phyloP scores from a whole-genome alignment of 345 rosid genomes.

The Camelina neglecta region DNA sequence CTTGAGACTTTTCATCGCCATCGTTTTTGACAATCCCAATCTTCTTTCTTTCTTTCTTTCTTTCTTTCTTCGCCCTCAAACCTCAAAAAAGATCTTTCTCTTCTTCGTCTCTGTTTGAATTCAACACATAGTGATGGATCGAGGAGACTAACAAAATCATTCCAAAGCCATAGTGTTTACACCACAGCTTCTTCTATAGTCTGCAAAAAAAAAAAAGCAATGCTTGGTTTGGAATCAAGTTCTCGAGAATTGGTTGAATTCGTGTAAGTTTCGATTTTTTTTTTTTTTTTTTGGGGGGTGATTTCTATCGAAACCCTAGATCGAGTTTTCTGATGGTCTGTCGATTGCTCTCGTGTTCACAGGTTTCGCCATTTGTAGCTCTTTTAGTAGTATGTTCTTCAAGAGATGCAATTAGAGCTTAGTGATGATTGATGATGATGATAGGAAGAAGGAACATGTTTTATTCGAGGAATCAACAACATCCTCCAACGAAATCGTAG shows the following conservation, averaged over 20 bases:
- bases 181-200: not conserved
- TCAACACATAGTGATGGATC: constrained; percentile 24
- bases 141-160: not conserved
- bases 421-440: constrained; percentile 80
- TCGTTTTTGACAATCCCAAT: constrained; percentile 20
- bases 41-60: not conserved
- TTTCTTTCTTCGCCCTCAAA: not conserved
- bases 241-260: constrained; percentile 31
- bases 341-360: not conserved
- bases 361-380: constrained; percentile 29
- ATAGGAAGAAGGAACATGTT: constrained; percentile 66
- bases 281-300: not conserved
- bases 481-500: constrained; percentile 69
- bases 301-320: not conserved
- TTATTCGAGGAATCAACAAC: constrained; percentile 63
- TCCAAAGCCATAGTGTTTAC: not conserved
- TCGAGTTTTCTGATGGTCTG: not conserved
- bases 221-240: constrained; percentile 32
- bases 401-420: constrained; percentile 82
- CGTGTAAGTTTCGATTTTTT: constrained; percentile 21
- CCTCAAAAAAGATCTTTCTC: constrained; percentile 21
- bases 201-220: constrained; percentile 23
- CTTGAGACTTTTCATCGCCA: constrained; percentile 33
- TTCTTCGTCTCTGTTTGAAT: constrained; percentile 32
- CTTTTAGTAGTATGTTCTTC: constrained; percentile 44